phyloP scores from a whole-genome alignment of 78 protist species.

The Anaeramoeba flamelloides region DNA sequence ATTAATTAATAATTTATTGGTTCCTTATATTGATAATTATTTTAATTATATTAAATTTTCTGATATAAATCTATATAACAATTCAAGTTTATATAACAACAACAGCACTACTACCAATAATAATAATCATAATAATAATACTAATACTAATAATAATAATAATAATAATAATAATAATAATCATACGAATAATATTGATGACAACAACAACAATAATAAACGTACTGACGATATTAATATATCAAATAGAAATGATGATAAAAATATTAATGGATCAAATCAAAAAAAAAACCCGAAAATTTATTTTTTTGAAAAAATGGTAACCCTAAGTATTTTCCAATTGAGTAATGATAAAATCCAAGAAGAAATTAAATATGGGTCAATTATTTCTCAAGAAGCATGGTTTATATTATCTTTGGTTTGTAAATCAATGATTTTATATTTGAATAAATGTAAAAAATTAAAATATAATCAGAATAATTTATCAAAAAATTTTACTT shows the following conservation, averaged over 20 bases:
- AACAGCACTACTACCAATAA: no score
- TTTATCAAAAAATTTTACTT: neutral
- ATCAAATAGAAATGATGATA: no score
- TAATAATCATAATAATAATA: no score
- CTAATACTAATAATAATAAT: no score
- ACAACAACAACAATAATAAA: no score
- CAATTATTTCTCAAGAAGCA: neutral
- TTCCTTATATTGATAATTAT: neutral
- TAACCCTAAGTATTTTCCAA: neutral
- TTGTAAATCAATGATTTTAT: neutral
- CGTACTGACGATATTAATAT: no score
- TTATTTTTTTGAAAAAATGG: neutral
- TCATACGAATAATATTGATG: no score
- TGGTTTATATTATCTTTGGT: neutral
- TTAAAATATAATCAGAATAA: neutral
- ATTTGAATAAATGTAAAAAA: neutral
- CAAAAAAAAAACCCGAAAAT: no score
- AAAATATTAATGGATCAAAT: no score
- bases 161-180: no score
- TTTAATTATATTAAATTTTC: neutral
- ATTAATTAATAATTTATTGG: neutral
- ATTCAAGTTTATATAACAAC: no score
- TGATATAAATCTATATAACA: neutral
- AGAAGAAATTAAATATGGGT: neutral
- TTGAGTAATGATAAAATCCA: neutral